phyloP scores from a whole-genome alignment of 2,329 filamentous ascomycete species.

The Sordariomycetes sp. region DNA sequence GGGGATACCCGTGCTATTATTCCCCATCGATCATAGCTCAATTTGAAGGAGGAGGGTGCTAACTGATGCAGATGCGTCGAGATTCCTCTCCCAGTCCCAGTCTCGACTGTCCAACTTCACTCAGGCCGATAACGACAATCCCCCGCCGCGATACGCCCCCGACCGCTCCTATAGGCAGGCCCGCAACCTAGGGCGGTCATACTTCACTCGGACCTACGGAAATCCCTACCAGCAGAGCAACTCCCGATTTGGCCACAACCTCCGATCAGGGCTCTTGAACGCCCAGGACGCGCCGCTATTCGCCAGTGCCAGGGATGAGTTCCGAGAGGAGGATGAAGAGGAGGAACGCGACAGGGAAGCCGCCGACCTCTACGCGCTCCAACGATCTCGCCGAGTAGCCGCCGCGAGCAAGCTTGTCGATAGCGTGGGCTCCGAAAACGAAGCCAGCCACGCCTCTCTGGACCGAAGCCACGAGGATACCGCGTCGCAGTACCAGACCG shows the following conservation, averaged over 20 bases:
- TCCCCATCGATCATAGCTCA: not conserved
- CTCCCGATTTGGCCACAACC: slow-evolving; percentile 66
- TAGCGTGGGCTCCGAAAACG: slow-evolving; percentile 72
- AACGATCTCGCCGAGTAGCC: slow-evolving; percentile 81
- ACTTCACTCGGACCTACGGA: slow-evolving; percentile 36
- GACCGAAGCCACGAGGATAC: slow-evolving; percentile 27
- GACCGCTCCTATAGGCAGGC: slow-evolving; percentile 24
- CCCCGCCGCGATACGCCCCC: slow-evolving; percentile 13
- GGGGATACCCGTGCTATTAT: not conserved
- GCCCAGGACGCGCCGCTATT: slow-evolving; percentile 83
- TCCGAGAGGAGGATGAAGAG: slow-evolving; percentile 87
- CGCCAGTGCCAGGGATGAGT: slow-evolving; percentile 81
- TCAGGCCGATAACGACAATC: slow-evolving; percentile 39
- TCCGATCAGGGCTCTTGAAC: slow-evolving; percentile 64
- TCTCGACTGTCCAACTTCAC: slow-evolving; percentile 66
- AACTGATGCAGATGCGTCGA: slow-evolving; percentile 68
- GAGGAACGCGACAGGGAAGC: slow-evolving; percentile 83
- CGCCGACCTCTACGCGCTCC: slow-evolving; percentile 86
- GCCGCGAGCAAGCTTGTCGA: slow-evolving; percentile 75
- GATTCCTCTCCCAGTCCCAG: slow-evolving; percentile 93
- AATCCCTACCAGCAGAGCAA: slow-evolving; percentile 75
- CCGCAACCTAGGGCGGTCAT: slow-evolving; percentile 26
- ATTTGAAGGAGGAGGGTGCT: not conserved
- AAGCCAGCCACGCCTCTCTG: slow-evolving; percentile 46
- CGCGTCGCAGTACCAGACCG: slow-evolving; percentile 4